Evolutionary conservation across 768 basidiomycete species (phyloP).

Genomic region (Butyriboletus loyo): DNA sequence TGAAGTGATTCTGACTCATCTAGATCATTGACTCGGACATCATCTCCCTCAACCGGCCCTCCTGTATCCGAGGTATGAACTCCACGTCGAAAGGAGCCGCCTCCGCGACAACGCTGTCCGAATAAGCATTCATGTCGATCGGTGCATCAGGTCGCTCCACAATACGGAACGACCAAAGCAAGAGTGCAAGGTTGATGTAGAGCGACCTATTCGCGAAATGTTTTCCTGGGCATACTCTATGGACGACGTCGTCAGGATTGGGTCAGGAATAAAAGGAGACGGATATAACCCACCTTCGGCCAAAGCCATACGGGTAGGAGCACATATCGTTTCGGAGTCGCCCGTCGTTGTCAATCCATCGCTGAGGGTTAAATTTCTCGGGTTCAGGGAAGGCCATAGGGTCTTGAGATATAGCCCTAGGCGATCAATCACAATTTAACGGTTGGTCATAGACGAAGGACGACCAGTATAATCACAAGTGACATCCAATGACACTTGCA

Average conservation of each 20-base stretch:
- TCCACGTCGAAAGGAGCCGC: conserved; percentile 54
- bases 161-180: conserved; percentile 62
- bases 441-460: background rate
- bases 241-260: background rate
- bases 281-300: conserved; percentile 31
- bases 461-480: conserved; percentile 9
- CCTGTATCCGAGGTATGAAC: conserved; percentile 46
- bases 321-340: conserved; percentile 42
- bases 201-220: conserved; percentile 51
- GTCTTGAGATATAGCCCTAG: conserved; percentile 24
- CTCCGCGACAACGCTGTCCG: conserved; percentile 53
- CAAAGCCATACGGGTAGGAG: conserved; percentile 51
- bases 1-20: too few relatives aligned
- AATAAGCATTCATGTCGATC: conserved; percentile 55
- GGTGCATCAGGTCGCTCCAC: conserved; percentile 44
- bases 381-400: conserved; percentile 20
- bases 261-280: background rate
- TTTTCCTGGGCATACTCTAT: conserved; percentile 58
- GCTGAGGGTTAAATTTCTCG: conserved; percentile 52
- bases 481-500: conserved; percentile 19
- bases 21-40: background rate
- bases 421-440: background rate
- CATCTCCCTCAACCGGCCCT: conserved; percentile 6
- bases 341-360: conserved; percentile 47
- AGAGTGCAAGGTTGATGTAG: conserved; percentile 54